These are phyloP conservation scores for Paragyromitra xinjiangensis DNA, from an alignment of 495 filamentous ascomycete species.

Conservation along the genomic window DNA sequence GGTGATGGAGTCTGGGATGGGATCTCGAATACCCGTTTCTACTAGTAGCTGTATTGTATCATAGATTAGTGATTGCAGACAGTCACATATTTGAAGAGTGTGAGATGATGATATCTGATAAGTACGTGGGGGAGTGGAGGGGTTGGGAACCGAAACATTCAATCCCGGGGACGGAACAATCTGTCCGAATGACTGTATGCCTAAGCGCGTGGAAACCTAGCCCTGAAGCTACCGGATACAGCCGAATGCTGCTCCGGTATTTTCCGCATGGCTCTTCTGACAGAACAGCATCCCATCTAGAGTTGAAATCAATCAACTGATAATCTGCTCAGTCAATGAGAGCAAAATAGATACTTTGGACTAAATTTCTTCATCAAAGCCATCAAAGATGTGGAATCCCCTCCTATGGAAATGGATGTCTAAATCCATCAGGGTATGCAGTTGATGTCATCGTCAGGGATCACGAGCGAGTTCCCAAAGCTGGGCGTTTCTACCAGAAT, in stretches of 20 bases:
- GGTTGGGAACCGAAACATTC: slow-evolving; percentile 12
- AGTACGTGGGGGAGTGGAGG: slow-evolving; percentile 40
- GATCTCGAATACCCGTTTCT: slow-evolving; percentile 31
- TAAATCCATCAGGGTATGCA: background rate
- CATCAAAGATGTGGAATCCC: no score
- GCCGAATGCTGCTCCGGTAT: slow-evolving; percentile 25
- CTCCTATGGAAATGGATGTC: background rate
- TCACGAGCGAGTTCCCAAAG: background rate
- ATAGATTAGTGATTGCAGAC: slow-evolving; percentile 33
- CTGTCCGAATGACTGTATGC: background rate
- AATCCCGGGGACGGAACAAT: slow-evolving; percentile 13
- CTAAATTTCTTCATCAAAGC: no score
- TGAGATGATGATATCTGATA: slow-evolving; percentile 49
- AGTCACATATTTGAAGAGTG: slow-evolving; percentile 35
- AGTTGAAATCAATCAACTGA: background rate
- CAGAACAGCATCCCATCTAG: slow-evolving; percentile 10
- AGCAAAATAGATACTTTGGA: background rate
- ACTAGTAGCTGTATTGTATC: slow-evolving; percentile 23
- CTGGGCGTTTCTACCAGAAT: background rate
- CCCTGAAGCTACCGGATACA: slow-evolving; percentile 8
- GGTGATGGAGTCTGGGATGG: slow-evolving; percentile 27
- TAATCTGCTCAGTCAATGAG: background rate
- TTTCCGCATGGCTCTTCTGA: slow-evolving; percentile 5
- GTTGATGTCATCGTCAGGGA: slow-evolving; percentile 26
- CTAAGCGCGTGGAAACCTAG: slow-evolving; percentile 3